Base-by-base conservation (phyloP, 1,284 basidiomycete genomes). In the Cystobasidium slooffiae region DNA sequence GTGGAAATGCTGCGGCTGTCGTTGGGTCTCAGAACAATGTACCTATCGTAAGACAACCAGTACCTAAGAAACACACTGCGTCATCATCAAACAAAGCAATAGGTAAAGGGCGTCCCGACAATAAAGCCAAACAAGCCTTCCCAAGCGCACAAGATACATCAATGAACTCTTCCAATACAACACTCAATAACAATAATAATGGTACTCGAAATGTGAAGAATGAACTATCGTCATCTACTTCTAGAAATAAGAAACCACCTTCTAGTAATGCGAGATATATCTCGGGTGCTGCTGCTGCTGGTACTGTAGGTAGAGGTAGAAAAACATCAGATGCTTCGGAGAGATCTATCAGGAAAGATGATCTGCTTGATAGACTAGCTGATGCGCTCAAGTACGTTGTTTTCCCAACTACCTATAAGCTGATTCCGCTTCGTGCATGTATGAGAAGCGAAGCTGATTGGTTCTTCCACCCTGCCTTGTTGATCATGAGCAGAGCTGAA, bases 311-410 rank as follows among this genome's bases (percentile, higher is more conserved):
- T 22, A 43, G 70, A 37, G 20, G 22, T 14, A 65, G 70, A 20
- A 65, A 59, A 39, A 12, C 52, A 44, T 66, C 62, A 10, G 24
- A 47, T 22, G 70, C 70, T 12, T 65, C 62, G 7, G 70, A 73
- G 12, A 41, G 31, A 39, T 55, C 46, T 8, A n/a, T 73, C 20
- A 73, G 66, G 53, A 73, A 73, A 22, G 70, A 73, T 65, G 70
- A 73, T 65, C 44, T 73, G 51, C 70, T 73, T 20, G 70, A 66
- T n/a, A 55, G 63, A 56, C 63, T 73, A 6, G 62, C 70, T 22
- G 44, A 46, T 20, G 70, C 70, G 3, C 62, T 73, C 14, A 73
- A 51, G 70, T 73, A 58, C n/a, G n/a, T n/a, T n/a, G n/a, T n/a
- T n/a, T n/a, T n/a, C n/a, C n/a, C n/a, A n/a, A n/a, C n/a, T n/a